Conservation (phyloP, 2,329 filamentous ascomycete species). For the Colletotrichum chlorophyti region DNA sequence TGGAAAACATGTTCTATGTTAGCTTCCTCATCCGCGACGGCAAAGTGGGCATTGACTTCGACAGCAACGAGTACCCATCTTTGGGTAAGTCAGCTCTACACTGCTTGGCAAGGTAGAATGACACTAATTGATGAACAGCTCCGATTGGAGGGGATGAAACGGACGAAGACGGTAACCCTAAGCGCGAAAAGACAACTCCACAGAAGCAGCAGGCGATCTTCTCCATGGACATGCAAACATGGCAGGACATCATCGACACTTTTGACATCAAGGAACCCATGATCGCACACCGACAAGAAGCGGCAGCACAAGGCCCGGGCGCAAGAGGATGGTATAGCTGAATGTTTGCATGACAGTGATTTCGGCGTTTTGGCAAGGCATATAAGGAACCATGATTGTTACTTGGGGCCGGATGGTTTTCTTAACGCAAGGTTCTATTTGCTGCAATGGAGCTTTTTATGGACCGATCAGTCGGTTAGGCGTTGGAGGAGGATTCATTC, state of each 20-base stretch:
- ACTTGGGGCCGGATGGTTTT: neutral
- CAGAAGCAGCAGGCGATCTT: conserved; percentile 88
- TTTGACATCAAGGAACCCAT: conserved; percentile 81
- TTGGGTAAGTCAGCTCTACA: conserved; percentile 66
- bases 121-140: conserved; percentile 37
- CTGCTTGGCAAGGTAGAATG: conserved; percentile 12
- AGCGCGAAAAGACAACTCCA: conserved; percentile 64
- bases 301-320: conserved; percentile 56
- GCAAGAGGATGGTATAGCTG: conserved; percentile 73
- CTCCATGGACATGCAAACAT: conserved; percentile 84
- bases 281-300: conserved; percentile 81
- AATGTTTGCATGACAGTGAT: neutral
- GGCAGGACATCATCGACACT: conserved; percentile 77
- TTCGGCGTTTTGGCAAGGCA: neutral
- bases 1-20: conserved; percentile 97
- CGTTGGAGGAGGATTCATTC: neutral
- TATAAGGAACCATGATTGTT: neutral
- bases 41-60: conserved; percentile 74
- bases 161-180: conserved; percentile 48
- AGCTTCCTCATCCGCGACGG: conserved; percentile 94
- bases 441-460: neutral
- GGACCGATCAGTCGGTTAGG: neutral
- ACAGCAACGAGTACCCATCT: conserved; percentile 78
- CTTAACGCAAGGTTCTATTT: neutral
- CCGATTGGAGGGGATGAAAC: conserved; percentile 49